These are phyloP conservation scores for Samsoniella hepiali DNA, from an alignment of 2,329 filamentous ascomycete species.

Conservation along the genomic window DNA sequence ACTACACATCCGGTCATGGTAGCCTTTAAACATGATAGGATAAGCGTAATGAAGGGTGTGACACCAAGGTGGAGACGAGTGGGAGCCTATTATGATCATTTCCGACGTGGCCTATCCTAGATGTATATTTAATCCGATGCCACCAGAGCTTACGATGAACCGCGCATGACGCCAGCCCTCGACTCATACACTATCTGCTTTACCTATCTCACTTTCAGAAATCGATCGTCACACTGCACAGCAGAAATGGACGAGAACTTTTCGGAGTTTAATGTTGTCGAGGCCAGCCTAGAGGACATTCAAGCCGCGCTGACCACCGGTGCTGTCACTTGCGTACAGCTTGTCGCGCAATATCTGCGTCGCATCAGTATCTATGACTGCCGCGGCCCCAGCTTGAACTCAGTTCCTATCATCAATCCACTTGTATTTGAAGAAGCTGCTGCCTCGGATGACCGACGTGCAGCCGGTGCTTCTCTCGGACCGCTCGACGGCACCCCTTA, in stretches of 20 bases:
- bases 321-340: conserved; percentile 27
- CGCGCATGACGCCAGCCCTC: too few relatives aligned
- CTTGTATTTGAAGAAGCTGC: conserved; percentile 28
- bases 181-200: too few relatives aligned
- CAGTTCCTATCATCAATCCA: conserved; percentile 28
- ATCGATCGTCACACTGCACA: neutral
- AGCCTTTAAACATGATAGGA: neutral
- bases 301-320: conserved; percentile 23
- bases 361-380: conserved; percentile 28
- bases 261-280: conserved; percentile 24
- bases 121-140: neutral
- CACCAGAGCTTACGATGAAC: neutral
- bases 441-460: conserved; percentile 29
- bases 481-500: conserved; percentile 55
- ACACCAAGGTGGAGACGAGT: neutral
- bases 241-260: neutral
- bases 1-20: neutral
- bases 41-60: neutral
- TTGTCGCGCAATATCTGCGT: conserved; percentile 27
- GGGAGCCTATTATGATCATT: conserved; percentile 1
- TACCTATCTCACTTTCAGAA: neutral
- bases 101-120: neutral
- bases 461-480: conserved; percentile 16
- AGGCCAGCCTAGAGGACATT: conserved; percentile 27
- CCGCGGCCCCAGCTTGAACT: conserved; percentile 26